Evolutionary conservation across 768 basidiomycete genomes (phyloP).

Genomic region (Daedaleopsis nitida): DNA sequence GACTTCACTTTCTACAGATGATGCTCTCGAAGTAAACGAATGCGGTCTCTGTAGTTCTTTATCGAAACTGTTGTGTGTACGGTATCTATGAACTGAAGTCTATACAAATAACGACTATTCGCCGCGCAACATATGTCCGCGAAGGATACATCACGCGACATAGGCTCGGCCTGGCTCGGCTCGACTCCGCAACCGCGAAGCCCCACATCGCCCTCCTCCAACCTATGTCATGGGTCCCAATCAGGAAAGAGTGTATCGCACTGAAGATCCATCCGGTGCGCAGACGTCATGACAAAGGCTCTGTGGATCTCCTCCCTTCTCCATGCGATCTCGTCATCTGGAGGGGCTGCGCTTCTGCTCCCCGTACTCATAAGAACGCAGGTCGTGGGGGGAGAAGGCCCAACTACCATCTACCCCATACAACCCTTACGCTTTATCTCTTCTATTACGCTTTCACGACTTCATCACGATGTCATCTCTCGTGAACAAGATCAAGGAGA

Average conservation of each 20-base stretch:
- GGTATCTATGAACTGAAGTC: slow-evolving; percentile 15
- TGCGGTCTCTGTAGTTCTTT: slow-evolving; percentile 2
- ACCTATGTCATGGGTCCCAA: background rate
- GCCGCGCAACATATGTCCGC: background rate
- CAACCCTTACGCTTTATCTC: background rate
- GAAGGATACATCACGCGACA: background rate
- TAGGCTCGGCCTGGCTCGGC: too few relatives aligned
- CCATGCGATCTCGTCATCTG: slow-evolving; percentile 15
- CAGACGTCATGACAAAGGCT: slow-evolving; percentile 18
- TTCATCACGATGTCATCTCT: slow-evolving; percentile 19
- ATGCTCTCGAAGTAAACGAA: slow-evolving; percentile 66
- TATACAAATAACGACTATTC: slow-evolving; percentile 16
- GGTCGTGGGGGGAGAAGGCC: background rate
- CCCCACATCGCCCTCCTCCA: too few relatives aligned
- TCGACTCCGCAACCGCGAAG: too few relatives aligned
- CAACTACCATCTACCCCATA: background rate
- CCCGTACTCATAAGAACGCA: background rate
- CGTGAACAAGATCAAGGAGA: slow-evolving; percentile 23
- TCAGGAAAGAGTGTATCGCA: slow-evolving; percentile 1
- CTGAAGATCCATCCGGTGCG: slow-evolving; percentile 9
- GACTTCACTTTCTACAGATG: slow-evolving; percentile 48
- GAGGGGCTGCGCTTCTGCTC: slow-evolving; percentile 2
- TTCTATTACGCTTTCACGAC: background rate
- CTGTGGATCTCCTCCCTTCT: slow-evolving; percentile 10
- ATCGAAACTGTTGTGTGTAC: slow-evolving; percentile 10